A percentile compares a stretch with the other conserved stretches of the same genome.
Evolutionary conservation across 2,329 filamentous ascomycete genomes (phyloP).

Genomic region (Diplodia scrobiculata): DNA sequence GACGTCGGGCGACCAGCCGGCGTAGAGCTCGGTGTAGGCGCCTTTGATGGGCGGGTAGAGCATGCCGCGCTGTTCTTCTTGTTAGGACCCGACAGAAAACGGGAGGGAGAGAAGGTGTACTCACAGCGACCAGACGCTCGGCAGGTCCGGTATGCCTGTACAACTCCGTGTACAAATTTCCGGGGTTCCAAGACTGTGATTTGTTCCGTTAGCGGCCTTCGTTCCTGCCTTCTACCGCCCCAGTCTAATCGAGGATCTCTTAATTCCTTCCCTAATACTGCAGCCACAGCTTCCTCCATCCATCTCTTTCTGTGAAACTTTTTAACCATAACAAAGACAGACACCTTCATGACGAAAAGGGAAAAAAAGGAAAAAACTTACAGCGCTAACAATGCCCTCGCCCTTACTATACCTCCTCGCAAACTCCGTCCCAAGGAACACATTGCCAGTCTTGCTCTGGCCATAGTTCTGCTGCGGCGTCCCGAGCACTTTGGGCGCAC

Average conservation of each 20-base stretch:
- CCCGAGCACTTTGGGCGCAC: background rate
- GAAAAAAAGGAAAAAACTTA: background rate
- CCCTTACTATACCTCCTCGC: conserved; percentile 30
- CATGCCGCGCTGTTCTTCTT: background rate
- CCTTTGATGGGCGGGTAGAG: conserved; percentile 25
- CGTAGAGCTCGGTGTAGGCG: conserved; percentile 29
- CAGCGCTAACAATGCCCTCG: conserved; percentile 34
- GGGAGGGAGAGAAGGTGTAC: background rate
- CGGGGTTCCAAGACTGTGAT: conserved; percentile 43
- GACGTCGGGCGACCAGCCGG: conserved; percentile 27
- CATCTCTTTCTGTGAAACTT: background rate
- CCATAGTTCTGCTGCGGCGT: conserved; percentile 33
- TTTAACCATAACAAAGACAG: no score
- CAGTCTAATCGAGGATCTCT: no score
- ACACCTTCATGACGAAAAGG: no score
- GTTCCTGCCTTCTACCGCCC: background rate
- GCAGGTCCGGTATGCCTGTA: conserved; percentile 36
- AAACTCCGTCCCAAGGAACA: conserved; percentile 36
- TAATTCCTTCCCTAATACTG: background rate
- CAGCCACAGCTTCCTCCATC: background rate
- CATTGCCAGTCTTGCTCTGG: conserved; percentile 37
- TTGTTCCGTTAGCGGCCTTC: background rate
- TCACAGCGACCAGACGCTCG: conserved; percentile 11
- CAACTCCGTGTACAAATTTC: conserved; percentile 47
- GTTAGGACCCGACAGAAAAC: no score